Evolutionary conservation across 179 eudicot genomes (phyloP).

Genomic region (Actinidia chinensis): DNA sequence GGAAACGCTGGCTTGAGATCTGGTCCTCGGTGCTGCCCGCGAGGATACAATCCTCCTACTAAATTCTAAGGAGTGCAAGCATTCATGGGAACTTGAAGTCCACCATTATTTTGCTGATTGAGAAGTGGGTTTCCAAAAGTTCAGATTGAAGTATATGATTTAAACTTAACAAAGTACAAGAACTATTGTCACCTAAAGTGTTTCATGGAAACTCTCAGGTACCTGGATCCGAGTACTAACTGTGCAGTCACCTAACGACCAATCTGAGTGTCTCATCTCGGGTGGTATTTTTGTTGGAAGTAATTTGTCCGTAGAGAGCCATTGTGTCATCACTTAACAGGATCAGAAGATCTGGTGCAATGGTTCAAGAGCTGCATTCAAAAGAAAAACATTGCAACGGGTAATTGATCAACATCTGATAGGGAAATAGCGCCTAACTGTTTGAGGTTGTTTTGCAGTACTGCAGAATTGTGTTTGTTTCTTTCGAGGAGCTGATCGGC

Average conservation of each 20-base stretch:
- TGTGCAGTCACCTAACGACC: slow-evolving; percentile 30
- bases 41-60: slow-evolving; percentile 46
- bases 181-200: slow-evolving; percentile 22
- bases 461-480: slow-evolving; percentile 25
- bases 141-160: slow-evolving; percentile 42
- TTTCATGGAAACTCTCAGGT: slow-evolving; percentile 36
- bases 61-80: slow-evolving; percentile 26
- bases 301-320: slow-evolving; percentile 40
- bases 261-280: slow-evolving; percentile 58
- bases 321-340: slow-evolving; percentile 7
- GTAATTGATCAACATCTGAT: slow-evolving; percentile 40
- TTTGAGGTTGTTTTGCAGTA: slow-evolving; percentile 23
- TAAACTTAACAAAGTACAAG: background rate
- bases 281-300: slow-evolving; percentile 49
- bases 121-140: slow-evolving; percentile 46
- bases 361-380: slow-evolving; percentile 34
- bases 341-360: slow-evolving; percentile 31
- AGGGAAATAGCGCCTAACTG: slow-evolving; percentile 35
- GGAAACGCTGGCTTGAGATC: slow-evolving; percentile 53
- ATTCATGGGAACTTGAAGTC: slow-evolving; percentile 52
- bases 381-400: slow-evolving; percentile 12
- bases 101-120: slow-evolving; percentile 48
- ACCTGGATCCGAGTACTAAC: slow-evolving; percentile 42
- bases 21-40: slow-evolving; percentile 57
- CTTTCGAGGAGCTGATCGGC: slow-evolving; percentile 18